Conservation (phyloP, 768 basidiomycete genomes). For the Kwoniella bestiolae region DNA sequence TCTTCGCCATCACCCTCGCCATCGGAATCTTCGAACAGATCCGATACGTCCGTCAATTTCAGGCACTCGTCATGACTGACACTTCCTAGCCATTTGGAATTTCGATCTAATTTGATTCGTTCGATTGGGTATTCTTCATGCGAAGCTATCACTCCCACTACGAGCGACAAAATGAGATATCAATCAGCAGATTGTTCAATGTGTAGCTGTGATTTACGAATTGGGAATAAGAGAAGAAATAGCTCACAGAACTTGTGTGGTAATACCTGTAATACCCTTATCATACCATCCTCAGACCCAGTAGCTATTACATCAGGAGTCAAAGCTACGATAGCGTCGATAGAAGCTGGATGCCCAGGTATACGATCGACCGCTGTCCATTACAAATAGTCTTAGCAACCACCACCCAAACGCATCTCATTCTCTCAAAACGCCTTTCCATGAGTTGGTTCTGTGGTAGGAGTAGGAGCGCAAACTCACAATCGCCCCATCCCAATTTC, state of each 20-base stretch:
- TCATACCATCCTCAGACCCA: conserved; percentile 87
- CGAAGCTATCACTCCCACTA: conserved; percentile 82
- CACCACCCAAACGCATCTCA: no score
- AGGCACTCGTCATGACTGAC: conserved; percentile 86
- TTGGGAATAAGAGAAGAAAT: no score
- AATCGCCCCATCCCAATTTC: conserved; percentile 85
- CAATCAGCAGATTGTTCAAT: neutral
- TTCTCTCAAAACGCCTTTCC: no score
- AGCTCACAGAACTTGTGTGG: conserved; percentile 76
- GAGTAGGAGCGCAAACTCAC: no score
- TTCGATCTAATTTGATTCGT: conserved; percentile 71
- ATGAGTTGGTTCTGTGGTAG: no score
- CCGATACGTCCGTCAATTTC: conserved; percentile 80
- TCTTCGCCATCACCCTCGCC: conserved; percentile 58
- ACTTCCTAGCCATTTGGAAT: conserved; percentile 84
- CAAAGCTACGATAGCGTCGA: conserved; percentile 81
- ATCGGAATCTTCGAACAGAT: conserved; percentile 69
- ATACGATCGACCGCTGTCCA: conserved; percentile 41
- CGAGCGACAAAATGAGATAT: neutral
- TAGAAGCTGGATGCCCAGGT: conserved; percentile 81
- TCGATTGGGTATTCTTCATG: conserved; percentile 93
- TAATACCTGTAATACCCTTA: conserved; percentile 82
- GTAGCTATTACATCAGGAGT: conserved; percentile 75
- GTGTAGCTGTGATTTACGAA: neutral
- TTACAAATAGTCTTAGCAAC: no score